A percentile compares a stretch with the other conserved stretches of the same genome.
Conservation (phyloP, 495 filamentous ascomycete genomes). For the Hypomontagnella monticulosa region DNA sequence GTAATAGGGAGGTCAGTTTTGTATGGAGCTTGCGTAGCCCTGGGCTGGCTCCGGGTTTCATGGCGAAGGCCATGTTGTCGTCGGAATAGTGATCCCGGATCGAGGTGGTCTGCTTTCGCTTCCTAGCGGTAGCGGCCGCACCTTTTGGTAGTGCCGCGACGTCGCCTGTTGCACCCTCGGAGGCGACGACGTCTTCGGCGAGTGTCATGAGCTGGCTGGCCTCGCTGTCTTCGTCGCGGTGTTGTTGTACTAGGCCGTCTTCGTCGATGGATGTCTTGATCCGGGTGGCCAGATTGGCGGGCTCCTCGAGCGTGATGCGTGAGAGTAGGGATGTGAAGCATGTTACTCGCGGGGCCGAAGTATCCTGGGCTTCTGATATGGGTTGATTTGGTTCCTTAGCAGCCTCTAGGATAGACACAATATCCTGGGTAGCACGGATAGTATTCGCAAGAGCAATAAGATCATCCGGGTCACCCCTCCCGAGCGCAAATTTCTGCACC, state of each 20-base stretch:
- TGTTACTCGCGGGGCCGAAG: conserved; percentile 4
- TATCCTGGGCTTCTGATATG: not conserved
- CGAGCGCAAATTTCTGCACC: conserved; percentile 91
- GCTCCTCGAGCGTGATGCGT: conserved; percentile 74
- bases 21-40: conserved; percentile 72
- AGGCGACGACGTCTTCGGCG: conserved; percentile 71
- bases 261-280: conserved; percentile 90
- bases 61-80: conserved; percentile 78
- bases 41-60: conserved; percentile 77
- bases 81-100: conserved; percentile 63
- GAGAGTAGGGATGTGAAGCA: conserved; percentile 64
- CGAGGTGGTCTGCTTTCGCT: conserved; percentile 53
- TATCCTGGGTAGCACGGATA: conserved; percentile 77
- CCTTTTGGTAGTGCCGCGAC: conserved; percentile 53
- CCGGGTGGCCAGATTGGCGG: conserved; percentile 69
- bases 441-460: conserved; percentile 83
- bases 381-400: not conserved
- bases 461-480: conserved; percentile 94
- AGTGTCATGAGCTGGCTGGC: conserved; percentile 72
- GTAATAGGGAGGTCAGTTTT: conserved; percentile 64
- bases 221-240: conserved; percentile 76
- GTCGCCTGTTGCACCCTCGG: conserved; percentile 63
- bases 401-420: conserved; percentile 58
- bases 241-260: conserved; percentile 83
- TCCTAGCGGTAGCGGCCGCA: conserved; percentile 31